Evolutionary conservation across 1,139 yeast genomes (phyloP), one percentile per base, ranked within the genome.

Genomic region (Scheffersomyces cryptocercus): DNA sequence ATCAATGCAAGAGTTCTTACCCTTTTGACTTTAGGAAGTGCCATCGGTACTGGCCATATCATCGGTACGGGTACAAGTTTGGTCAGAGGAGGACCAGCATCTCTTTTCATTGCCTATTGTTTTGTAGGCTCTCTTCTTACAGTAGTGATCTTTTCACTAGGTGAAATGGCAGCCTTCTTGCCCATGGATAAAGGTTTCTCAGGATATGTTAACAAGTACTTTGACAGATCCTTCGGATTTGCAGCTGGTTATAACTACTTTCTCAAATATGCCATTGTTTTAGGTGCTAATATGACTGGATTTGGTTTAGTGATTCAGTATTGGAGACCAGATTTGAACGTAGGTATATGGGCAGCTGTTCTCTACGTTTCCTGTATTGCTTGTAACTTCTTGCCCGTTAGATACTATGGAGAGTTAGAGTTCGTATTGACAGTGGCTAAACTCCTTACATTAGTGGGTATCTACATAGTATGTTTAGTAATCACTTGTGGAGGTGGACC

Each of bases 301-400:
- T 54, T 55, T 12, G 47, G 51, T 31, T 45, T 51, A 9, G 43
- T 53, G 28, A 47, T 51, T 40, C 43, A 51, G 28, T 52, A 47
- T 46, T 53, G 57, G 57, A 38, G 46, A 11, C 41, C 45, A 16
- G 29, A 39, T 31, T 42, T 49, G 37, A 49, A 46, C 31, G 41
- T 49, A 3, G 57, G 45, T 36, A 53, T 41, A 14, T 53, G 55
- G 56, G 47, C 52, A 7, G 52, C 56, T 7, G 41, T 52, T 3
- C 50, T 52, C 29, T 53, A 42, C 33, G 56, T 52, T 35, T 24
- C 51, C 24, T 47, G 51, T 36, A 45, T 52, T 12, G 28, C 30
- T 5, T 29, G 29, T 12, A 71, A 70, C 47, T 54, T 60, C 36
- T 61, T 67, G 31, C 73, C 73, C 24, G 75, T 70, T 37, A 59